Conservation (phyloP, 192 early-diverging fungal genomes). For the Pilaira anomala region DNA sequence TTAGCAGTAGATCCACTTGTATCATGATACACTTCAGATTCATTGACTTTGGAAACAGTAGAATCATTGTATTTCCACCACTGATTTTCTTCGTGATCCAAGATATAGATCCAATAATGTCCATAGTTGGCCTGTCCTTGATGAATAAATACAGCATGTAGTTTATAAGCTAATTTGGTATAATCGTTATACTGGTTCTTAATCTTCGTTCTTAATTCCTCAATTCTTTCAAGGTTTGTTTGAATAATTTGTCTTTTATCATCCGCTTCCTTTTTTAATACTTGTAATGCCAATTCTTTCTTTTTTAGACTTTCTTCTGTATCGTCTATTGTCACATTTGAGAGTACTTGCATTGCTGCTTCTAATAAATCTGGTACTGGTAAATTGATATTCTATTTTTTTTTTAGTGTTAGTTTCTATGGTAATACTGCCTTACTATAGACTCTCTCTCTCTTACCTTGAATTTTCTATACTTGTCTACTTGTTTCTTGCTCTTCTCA, state of each 20-base stretch:
- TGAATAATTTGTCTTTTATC: constrained; percentile 5
- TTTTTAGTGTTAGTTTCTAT: too few species aligned
- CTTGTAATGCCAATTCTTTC: constrained; percentile 1
- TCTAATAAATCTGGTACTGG: constrained; percentile 36
- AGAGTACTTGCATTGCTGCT: constrained; percentile 24
- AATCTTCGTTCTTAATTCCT: constrained; percentile 26
- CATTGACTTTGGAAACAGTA: constrained; percentile 53
- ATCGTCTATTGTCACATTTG: not conserved
- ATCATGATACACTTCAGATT: constrained; percentile 55
- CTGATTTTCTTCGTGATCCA: constrained; percentile 49
- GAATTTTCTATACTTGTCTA: constrained; percentile 27
- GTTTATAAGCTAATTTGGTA: constrained; percentile 46
- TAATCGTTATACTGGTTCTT: constrained; percentile 38
- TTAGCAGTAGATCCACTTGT: constrained; percentile 55
- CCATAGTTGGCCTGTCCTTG: constrained; percentile 67
- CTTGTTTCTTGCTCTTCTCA: constrained; percentile 26
- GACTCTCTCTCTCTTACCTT: constrained; percentile 14
- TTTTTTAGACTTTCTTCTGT: not conserved
- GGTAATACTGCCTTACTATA: not conserved
- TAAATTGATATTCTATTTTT: constrained; percentile 3
- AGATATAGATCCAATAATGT: constrained; percentile 79
- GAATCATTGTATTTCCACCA: constrained; percentile 81
- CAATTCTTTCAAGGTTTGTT: constrained; percentile 11
- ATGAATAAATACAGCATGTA: constrained; percentile 81
- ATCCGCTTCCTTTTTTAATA: constrained; percentile 20